Evolutionary conservation across 306 rosid species (phyloP), one percentile per base, ranked within the genome.

Genomic region (Dryas alaskensis): DNA sequence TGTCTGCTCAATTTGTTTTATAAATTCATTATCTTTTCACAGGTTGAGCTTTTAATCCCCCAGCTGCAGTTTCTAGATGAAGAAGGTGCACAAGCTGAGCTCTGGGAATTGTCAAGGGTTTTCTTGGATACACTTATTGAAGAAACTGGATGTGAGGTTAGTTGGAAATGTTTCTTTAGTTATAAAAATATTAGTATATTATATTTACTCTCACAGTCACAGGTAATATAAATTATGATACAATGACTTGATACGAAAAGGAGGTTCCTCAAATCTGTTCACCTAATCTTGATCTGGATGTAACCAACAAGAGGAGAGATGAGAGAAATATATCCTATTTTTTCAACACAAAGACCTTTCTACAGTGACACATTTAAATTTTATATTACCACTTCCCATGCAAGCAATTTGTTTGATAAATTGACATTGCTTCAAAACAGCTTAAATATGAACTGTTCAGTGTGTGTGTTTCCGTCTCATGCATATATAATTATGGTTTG

Each of bases 1-100:
- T 65, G 19, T 54, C 79, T 22, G 10, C 60, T n/a, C 16, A 31
- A 5, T 72, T 57, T 69, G 57, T 22, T 7, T 25, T 27, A 48
- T 25, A 1, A 68, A 22, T 31, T 44, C 45, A 52, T 17, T 67
- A 46, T 65, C 44, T 51, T 78, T 55, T 77, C 64, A 55, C 91
- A 94, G 98, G 98, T 94, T 72, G 98, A 94, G 82, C 98, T 94
- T 66, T 81, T 94, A 48, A 91, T 94, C 82, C 98, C 98, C 27
- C 98, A 94, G 76, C 92, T 94, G 73, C 92, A 91, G 79, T 89
- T 85, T 88, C 88, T 94, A 66, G 98, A 94, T 31, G 97, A 94
- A 66, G 98, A 94, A 88, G 97, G 98, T 8, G 98, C 97, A 22
- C 98, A 94, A 59, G 87, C 89, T 79, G 96, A 94, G 80, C 97